These are phyloP conservation scores for Rhamnella rubrinervis DNA, from an alignment of 331 rosid genomes.

Conservation along the genomic window DNA sequence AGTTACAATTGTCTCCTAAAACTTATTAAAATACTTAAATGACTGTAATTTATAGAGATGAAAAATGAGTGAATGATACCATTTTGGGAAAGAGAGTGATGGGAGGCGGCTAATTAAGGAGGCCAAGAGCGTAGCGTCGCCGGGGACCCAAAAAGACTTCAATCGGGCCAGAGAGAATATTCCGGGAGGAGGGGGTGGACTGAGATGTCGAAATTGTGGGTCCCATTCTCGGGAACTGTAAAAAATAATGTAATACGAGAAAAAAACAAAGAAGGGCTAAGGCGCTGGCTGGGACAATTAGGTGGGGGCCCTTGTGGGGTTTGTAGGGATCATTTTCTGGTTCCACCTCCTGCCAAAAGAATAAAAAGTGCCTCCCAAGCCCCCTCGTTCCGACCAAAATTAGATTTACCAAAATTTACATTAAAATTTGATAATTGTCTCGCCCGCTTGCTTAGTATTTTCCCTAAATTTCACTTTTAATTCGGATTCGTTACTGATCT, in stretches of 20 bases:
- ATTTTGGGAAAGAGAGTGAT: neutral
- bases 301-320: constrained; percentile 19
- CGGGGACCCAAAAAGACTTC: constrained; percentile 1
- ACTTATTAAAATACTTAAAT: too few species aligned
- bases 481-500: too few species aligned
- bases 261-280: neutral
- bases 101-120: neutral
- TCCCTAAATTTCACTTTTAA: neutral
- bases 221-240: constrained; percentile 26
- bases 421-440: too few species aligned
- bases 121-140: neutral
- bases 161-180: constrained; percentile 18
- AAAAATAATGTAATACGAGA: neutral
- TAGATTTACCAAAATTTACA: too few species aligned
- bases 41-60: too few species aligned
- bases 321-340: constrained; percentile 31
- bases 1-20: too few species aligned
- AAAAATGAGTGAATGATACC: neutral
- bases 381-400: neutral
- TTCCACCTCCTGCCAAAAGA: constrained; percentile 10
- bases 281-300: neutral
- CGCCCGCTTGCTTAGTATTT: neutral
- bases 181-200: constrained; percentile 9
- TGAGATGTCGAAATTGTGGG: constrained; percentile 12
- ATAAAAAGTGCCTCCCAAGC: too few species aligned